Conservation (phyloP, 2,329 filamentous ascomycete genomes). For the Myriangium duriaei region DNA sequence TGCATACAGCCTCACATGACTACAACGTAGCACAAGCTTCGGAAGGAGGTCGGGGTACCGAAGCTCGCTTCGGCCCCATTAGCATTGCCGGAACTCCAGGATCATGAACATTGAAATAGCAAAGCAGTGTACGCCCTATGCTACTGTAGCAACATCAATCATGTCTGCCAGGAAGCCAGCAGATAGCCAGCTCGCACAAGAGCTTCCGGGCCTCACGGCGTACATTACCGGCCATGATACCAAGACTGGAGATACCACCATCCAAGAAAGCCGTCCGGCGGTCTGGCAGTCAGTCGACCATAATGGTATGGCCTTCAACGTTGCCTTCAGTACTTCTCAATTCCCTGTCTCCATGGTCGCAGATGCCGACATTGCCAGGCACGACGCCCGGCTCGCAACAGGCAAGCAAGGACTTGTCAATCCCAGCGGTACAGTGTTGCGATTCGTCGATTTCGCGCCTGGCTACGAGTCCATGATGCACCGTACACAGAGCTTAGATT, state of each 20-base stretch:
- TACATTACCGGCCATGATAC: slow-evolving; percentile 24
- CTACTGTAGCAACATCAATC: too few species aligned
- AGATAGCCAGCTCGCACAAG: slow-evolving; percentile 18
- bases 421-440: slow-evolving; percentile 36
- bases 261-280: slow-evolving; percentile 21
- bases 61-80: too few species aligned
- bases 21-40: too few species aligned
- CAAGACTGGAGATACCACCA: slow-evolving; percentile 21
- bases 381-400: slow-evolving; percentile 29
- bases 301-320: slow-evolving; percentile 37
- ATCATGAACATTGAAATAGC: too few species aligned
- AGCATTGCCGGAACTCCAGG: too few species aligned
- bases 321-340: slow-evolving; percentile 39
- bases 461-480: slow-evolving; percentile 25
- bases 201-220: slow-evolving; percentile 21
- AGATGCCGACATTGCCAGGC: slow-evolving; percentile 36
- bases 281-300: slow-evolving; percentile 24
- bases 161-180: too few species aligned
- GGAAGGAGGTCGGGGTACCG: too few species aligned
- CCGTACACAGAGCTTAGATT: slow-evolving; percentile 25
- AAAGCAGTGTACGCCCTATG: too few species aligned
- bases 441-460: slow-evolving; percentile 26
- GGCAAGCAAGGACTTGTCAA: slow-evolving; percentile 39
- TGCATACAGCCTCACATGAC: too few species aligned
- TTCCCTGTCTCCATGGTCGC: slow-evolving; percentile 36